These are phyloP conservation scores for Claviceps fusiformis DNA, from an alignment of 2,329 filamentous ascomycete species.

Conservation along the genomic window DNA sequence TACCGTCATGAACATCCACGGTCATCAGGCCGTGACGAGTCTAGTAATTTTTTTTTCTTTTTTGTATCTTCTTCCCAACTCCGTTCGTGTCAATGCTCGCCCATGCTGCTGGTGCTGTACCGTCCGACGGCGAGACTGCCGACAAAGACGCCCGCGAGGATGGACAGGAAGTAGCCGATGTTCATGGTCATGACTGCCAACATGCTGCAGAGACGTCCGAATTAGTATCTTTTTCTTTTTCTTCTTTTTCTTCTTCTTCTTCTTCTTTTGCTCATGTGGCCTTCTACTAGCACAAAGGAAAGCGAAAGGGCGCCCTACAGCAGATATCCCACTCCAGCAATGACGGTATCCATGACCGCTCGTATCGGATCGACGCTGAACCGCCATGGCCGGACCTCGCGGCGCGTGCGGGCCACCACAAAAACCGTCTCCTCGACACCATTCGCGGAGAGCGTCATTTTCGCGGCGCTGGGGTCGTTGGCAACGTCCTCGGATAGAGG, in stretches of 20 bases:
- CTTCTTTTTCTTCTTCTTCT: background rate
- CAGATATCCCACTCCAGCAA: conserved; percentile 69
- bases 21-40: too few relatives aligned
- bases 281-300: background rate
- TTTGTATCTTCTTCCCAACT: background rate
- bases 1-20: too few relatives aligned
- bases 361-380: conserved; percentile 67
- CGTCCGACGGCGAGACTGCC: conserved; percentile 72
- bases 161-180: conserved; percentile 69
- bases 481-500: conserved; percentile 45
- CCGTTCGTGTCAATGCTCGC: conserved; percentile 27
- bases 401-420: conserved; percentile 48
- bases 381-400: conserved; percentile 56
- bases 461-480: conserved; percentile 47
- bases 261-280: too few relatives aligned
- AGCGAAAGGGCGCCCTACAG: conserved; percentile 46
- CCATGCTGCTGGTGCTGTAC: conserved; percentile 36
- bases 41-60: background rate
- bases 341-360: conserved; percentile 54
- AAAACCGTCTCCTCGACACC: conserved; percentile 71
- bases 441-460: conserved; percentile 56
- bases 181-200: conserved; percentile 85
- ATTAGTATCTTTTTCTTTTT: background rate
- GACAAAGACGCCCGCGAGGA: conserved; percentile 70
- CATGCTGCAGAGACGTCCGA: conserved; percentile 49